Conservation (phyloP, 2,329 filamentous ascomycete genomes). For the Lachnellula arida region DNA sequence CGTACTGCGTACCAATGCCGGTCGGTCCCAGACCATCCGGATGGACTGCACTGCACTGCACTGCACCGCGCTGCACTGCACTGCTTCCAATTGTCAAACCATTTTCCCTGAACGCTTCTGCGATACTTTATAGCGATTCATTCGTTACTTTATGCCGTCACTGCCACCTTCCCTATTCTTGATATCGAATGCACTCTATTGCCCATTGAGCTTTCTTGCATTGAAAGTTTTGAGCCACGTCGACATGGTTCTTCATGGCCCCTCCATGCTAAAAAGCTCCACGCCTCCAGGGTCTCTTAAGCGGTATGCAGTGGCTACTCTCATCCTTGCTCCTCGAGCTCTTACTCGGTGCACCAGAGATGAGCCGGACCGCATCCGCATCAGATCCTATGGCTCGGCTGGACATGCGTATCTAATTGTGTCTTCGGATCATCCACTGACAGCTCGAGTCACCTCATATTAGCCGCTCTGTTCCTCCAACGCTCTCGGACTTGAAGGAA, state of each 20-base stretch:
- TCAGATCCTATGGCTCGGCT: conserved; percentile 40
- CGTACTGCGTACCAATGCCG: too few relatives aligned
- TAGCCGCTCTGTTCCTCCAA: conserved; percentile 39
- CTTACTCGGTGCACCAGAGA: conserved; percentile 27
- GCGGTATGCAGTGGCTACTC: conserved; percentile 35
- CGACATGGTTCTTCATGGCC: conserved; percentile 9
- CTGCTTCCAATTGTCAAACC: background rate
- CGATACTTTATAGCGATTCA: conserved; percentile 8
- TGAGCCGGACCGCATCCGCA: conserved; percentile 43
- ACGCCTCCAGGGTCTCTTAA: conserved; percentile 26
- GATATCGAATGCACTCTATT: conserved; percentile 13
- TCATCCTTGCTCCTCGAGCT: conserved; percentile 21
- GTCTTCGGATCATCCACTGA: conserved; percentile 36
- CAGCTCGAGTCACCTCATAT: conserved; percentile 37
- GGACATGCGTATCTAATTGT: conserved; percentile 36
- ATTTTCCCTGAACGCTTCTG: background rate
- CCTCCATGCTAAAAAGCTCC: conserved; percentile 6
- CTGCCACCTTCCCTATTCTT: conserved; percentile 13
- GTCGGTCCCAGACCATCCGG: background rate
- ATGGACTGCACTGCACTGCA: background rate
- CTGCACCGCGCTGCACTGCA: too few relatives aligned
- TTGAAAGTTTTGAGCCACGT: conserved; percentile 19
- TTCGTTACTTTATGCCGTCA: conserved; percentile 4
- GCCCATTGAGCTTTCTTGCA: conserved; percentile 9
- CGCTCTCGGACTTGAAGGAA: conserved; percentile 29